Conservation (phyloP, 1,284 basidiomycete genomes). For the Cystobasidium sp. region DNA sequence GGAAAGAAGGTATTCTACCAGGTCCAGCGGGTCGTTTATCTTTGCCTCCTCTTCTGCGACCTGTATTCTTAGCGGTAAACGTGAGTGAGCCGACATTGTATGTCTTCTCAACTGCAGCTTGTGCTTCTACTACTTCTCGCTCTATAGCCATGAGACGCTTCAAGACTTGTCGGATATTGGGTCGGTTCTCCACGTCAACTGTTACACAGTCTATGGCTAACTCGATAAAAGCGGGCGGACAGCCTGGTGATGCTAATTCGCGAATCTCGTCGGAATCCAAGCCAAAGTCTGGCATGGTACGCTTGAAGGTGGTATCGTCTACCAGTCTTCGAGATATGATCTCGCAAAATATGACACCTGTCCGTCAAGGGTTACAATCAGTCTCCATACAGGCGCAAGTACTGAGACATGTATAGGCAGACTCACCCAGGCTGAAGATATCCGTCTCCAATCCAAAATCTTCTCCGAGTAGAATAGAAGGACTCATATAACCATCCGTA, state of each 20-base stretch:
- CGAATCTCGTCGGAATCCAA: slow-evolving; percentile 78
- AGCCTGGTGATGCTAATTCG: slow-evolving; percentile 71
- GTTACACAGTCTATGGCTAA: slow-evolving; percentile 79
- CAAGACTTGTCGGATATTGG: slow-evolving; percentile 76
- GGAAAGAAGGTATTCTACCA: slow-evolving; percentile 83
- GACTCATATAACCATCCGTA: slow-evolving; percentile 71
- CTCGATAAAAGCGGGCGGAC: slow-evolving; percentile 75
- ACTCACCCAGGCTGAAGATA: slow-evolving; percentile 73
- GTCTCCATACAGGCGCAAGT: too few species aligned
- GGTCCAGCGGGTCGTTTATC: slow-evolving; percentile 62
- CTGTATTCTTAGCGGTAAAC: slow-evolving; percentile 68
- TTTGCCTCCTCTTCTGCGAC: slow-evolving; percentile 50
- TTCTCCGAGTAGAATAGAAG: slow-evolving; percentile 80
- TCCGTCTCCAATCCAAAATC: slow-evolving; percentile 93
- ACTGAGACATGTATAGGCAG: background rate
- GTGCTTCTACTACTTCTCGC: slow-evolving; percentile 51
- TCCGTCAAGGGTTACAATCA: background rate
- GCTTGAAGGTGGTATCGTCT: slow-evolving; percentile 74
- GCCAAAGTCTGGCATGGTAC: slow-evolving; percentile 74
- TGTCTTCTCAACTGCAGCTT: slow-evolving; percentile 58
- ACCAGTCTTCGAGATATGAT: slow-evolving; percentile 82
- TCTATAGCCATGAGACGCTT: slow-evolving; percentile 67
- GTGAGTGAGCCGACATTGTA: slow-evolving; percentile 79
- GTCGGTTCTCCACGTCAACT: slow-evolving; percentile 71
- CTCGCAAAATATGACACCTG: slow-evolving; percentile 90